Evolutionary conservation across 441 rosid species (phyloP), one percentile per base, ranked within the genome.

Genomic region (Cnidoscolus chayamansa): DNA sequence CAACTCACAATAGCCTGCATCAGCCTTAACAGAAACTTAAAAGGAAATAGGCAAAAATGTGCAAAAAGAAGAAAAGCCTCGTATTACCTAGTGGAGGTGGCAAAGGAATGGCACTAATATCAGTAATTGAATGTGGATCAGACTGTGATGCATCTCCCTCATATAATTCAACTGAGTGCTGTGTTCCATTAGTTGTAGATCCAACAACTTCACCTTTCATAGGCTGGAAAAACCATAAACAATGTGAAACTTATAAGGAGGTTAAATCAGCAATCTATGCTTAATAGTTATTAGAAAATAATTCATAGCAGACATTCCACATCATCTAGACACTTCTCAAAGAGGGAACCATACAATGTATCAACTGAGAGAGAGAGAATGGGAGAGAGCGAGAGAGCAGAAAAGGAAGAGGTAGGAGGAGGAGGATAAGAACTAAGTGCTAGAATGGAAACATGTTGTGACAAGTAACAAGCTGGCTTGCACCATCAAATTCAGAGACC

Each of bases 31-130:
- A 63, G 58, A 50, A n/a, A 35, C 35, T 53, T 2, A 12, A 7
- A 12, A 10, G 35, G 63, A 54, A 62, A 43, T 45, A 47, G 32
- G 48, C 16, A 19, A 62, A 43, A 79, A 19, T 17, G 45, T 47
- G 55, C 35, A 48, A 45, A 11, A 70, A 30, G 20, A 17, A 49
- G 17, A 25, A 17, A 70, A 64, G 15, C 55, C 15, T 61, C 68
- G 63, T 56, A 49, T 82, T 86, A 95, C 97, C 95, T 77, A 87
- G 79, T 10, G 78, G 61, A 64, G 98, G 94, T 49, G 90, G 93
- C 17, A 79, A 84, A 30, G 96, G 97, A 78, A 95, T 85, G 63
- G 55, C 64, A 73, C 32, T 45, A 64, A 79, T 80, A 74, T 80
- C 84, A 32, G 47, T 37, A 59, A 30, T 25, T 43, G 61, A 51